A percentile compares a stretch with the other conserved stretches of the same genome.
Evolutionary conservation across 495 filamentous ascomycete genomes (phyloP).

Genomic region (Halenospora varia): DNA sequence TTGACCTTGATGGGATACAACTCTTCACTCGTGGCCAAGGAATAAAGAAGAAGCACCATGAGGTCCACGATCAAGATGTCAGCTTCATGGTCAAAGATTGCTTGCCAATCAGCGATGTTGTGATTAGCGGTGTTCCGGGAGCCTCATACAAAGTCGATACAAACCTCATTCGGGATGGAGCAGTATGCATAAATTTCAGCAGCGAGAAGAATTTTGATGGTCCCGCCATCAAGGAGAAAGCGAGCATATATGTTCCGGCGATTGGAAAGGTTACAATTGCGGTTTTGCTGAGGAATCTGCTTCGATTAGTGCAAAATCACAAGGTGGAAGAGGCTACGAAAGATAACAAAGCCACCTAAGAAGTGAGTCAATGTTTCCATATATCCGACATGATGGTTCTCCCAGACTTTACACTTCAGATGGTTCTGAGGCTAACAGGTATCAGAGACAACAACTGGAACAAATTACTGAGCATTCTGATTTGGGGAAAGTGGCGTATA

Average conservation of each 20-base stretch:
- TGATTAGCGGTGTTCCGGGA: conserved; percentile 89
- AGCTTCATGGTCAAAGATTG: conserved; percentile 74
- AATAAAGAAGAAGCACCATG: conserved; percentile 73
- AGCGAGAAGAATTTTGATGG: conserved; percentile 90
- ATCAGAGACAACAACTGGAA: too few species aligned
- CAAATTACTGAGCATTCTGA: too few species aligned
- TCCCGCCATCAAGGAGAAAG: conserved; percentile 82
- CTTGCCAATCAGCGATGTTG: conserved; percentile 82
- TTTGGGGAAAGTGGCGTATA: too few species aligned
- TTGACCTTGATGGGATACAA: conserved; percentile 91
- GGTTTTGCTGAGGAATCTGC: conserved; percentile 78
- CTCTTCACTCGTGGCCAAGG: conserved; percentile 85
- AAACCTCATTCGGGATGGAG: conserved; percentile 76
- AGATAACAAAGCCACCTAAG: too few species aligned
- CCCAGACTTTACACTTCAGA: too few species aligned
- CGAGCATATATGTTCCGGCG: conserved; percentile 93
- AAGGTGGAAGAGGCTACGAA: not conserved
- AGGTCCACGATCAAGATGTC: conserved; percentile 68
- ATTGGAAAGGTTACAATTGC: conserved; percentile 98
- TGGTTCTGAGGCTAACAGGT: too few species aligned
- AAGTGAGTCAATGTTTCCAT: too few species aligned
- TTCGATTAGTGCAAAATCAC: not conserved
- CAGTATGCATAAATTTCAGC: conserved; percentile 96
- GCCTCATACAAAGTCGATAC: conserved; percentile 84
- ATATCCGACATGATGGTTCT: too few species aligned